These are phyloP conservation scores for Aspergillus pseudoviridinutans DNA, from an alignment of 2,329 filamentous ascomycete genomes.

Conservation along the genomic window DNA sequence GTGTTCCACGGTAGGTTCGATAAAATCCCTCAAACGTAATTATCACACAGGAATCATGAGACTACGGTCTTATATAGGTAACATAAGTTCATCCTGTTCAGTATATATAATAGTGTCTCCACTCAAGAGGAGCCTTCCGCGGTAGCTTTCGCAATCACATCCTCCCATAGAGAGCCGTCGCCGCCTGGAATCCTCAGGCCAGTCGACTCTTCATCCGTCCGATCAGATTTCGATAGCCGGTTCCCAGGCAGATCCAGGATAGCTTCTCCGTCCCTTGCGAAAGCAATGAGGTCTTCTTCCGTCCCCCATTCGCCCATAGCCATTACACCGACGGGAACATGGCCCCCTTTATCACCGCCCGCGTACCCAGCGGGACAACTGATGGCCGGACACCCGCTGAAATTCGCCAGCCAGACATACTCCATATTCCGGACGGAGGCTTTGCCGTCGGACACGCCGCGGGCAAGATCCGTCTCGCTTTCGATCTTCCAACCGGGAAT, in stretches of 20 bases:
- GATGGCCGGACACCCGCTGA: conserved; percentile 72
- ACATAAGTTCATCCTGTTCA: no score
- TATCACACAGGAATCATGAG: no score
- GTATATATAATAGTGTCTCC: no score
- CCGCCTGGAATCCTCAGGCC: conserved; percentile 27
- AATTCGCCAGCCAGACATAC: conserved; percentile 82
- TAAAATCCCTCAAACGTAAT: no score
- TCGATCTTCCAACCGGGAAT: conserved; percentile 69
- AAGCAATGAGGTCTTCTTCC: conserved; percentile 51
- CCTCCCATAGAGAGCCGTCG: conserved; percentile 33
- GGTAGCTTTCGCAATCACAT: conserved; percentile 30
- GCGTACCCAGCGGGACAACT: conserved; percentile 71
- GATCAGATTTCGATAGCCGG: conserved; percentile 1
- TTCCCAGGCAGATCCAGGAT: conserved; percentile 36
- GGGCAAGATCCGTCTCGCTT: conserved; percentile 53
- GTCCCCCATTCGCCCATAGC: conserved; percentile 54
- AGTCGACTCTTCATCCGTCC: conserved; percentile 2
- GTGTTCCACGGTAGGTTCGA: neutral
- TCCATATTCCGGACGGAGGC: conserved; percentile 72
- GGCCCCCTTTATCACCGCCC: conserved; percentile 26
- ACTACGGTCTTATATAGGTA: no score
- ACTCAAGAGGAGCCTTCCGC: neutral
- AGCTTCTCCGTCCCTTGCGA: conserved; percentile 50
- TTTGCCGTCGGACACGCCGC: conserved; percentile 71
- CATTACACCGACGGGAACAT: conserved; percentile 51